These are phyloP conservation scores for Leccinum ochraceum DNA, from an alignment of 768 basidiomycete species.

Conservation along the genomic window DNA sequence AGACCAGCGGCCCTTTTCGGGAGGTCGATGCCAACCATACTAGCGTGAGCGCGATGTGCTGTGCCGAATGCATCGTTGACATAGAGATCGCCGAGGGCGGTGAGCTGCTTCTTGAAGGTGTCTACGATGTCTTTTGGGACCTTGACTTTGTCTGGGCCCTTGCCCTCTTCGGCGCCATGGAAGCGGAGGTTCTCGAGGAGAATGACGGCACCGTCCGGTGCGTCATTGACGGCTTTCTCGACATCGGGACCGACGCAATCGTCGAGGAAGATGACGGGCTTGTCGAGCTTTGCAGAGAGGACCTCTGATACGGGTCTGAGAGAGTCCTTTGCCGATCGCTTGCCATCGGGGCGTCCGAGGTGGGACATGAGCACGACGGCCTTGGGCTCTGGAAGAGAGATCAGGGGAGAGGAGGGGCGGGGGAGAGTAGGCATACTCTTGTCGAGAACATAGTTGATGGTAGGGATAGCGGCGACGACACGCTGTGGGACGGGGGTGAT, in stretches of 20 bases:
- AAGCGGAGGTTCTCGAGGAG: constrained; percentile 98
- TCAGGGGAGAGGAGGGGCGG: neutral
- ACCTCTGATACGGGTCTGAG: constrained; percentile 82
- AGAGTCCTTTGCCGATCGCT: constrained; percentile 85
- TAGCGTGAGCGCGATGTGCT: constrained; percentile 96
- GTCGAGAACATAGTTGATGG: constrained; percentile 90
- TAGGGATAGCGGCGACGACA: constrained; percentile 95
- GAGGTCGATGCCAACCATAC: constrained; percentile 96
- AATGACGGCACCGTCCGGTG: constrained; percentile 67
- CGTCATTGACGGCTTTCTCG: constrained; percentile 69
- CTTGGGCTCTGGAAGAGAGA: constrained; percentile 57
- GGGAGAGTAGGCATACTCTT: constrained; percentile 50
- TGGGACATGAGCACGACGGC: constrained; percentile 96
- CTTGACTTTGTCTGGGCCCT: constrained; percentile 95
- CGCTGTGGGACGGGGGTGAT: constrained; percentile 53
- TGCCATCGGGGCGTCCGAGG: constrained; percentile 95
- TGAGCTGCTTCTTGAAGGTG: constrained; percentile 85
- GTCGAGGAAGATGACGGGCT: constrained; percentile 74
- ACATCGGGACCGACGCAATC: constrained; percentile 88
- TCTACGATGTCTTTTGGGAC: constrained; percentile 81
- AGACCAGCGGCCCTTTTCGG: constrained; percentile 93
- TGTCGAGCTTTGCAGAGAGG: constrained; percentile 45
- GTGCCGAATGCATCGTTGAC: constrained; percentile 99
- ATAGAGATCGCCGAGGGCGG: constrained; percentile 92
- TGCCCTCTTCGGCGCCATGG: constrained; percentile 98